Conservation (phyloP, 345 rosid species). For the Trapa bicornis region DNA sequence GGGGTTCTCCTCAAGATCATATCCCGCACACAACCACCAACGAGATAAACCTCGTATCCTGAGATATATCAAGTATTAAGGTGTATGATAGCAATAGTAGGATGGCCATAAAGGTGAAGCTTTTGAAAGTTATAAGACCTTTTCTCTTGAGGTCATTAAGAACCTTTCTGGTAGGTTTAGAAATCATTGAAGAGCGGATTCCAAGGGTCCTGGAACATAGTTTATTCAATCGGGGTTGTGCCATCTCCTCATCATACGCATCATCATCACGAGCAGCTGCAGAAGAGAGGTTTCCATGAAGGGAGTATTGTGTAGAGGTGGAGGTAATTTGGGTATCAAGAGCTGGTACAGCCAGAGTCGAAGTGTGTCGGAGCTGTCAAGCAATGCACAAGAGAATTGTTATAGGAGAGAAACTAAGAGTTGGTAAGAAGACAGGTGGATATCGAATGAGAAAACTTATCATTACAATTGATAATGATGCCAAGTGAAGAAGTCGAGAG, state of each 20-base stretch:
- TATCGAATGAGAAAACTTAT: neutral
- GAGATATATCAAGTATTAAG: neutral
- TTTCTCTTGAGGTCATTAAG: conserved; percentile 40
- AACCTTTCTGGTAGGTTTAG: conserved; percentile 43
- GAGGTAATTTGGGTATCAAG: neutral
- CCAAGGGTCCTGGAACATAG: conserved; percentile 47
- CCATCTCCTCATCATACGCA: neutral
- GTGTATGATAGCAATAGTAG: neutral
- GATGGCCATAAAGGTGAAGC: neutral
- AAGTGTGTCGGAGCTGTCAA: neutral
- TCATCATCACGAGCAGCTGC: neutral
- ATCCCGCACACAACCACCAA: conserved; percentile 96
- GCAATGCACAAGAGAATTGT: neutral
- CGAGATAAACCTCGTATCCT: conserved; percentile 88
- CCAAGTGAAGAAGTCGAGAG: conserved; percentile 1
- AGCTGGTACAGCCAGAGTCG: neutral
- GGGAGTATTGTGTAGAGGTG: neutral
- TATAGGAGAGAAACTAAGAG: neutral
- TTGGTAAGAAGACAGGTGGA: neutral
- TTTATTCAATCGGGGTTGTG: conserved; percentile 27
- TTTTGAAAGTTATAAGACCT: conserved; percentile 15
- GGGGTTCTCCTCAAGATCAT: conserved; percentile 73
- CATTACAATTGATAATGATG: neutral
- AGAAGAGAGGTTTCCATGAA: neutral
- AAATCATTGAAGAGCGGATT: conserved; percentile 44